Conservation (phyloP, 2,329 filamentous ascomycete genomes). For the Apiospora phragmitis region DNA sequence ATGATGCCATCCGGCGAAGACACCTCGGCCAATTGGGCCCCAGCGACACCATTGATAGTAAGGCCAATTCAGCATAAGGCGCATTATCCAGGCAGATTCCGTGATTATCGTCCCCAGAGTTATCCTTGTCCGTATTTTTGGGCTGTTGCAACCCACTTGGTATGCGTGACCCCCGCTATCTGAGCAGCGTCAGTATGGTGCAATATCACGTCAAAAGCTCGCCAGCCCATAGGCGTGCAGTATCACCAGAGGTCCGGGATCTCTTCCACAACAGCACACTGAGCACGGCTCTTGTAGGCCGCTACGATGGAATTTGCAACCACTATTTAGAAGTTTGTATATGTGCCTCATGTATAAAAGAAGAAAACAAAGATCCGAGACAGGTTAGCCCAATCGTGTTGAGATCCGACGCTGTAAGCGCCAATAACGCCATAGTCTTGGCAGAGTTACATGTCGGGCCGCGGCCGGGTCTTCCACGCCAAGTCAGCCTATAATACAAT, state of each 20-base stretch:
- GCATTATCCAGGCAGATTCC: not conserved
- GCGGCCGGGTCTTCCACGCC: no score
- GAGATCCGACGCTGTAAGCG: no score
- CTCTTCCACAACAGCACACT: not conserved
- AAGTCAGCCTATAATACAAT: no score
- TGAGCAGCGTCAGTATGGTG: slow-evolving; percentile 13
- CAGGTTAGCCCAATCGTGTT: no score
- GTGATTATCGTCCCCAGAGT: not conserved
- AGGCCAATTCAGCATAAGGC: not conserved
- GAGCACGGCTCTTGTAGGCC: not conserved
- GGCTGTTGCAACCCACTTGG: not conserved
- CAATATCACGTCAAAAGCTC: slow-evolving; percentile 17
- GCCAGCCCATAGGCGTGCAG: not conserved
- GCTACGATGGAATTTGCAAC: no score
- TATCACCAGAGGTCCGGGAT: not conserved
- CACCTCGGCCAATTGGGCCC: not conserved
- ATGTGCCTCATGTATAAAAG: no score
- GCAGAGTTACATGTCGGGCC: no score
- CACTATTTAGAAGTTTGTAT: no score
- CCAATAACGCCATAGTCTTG: no score
- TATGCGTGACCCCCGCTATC: not conserved
- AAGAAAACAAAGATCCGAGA: no score
- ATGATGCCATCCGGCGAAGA: not conserved
- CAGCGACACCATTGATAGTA: no score
- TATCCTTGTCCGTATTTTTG: not conserved